Evolutionary conservation across 192 early-diverging fungal species (phyloP).

Genomic region (Chytriomyces sp.): DNA sequence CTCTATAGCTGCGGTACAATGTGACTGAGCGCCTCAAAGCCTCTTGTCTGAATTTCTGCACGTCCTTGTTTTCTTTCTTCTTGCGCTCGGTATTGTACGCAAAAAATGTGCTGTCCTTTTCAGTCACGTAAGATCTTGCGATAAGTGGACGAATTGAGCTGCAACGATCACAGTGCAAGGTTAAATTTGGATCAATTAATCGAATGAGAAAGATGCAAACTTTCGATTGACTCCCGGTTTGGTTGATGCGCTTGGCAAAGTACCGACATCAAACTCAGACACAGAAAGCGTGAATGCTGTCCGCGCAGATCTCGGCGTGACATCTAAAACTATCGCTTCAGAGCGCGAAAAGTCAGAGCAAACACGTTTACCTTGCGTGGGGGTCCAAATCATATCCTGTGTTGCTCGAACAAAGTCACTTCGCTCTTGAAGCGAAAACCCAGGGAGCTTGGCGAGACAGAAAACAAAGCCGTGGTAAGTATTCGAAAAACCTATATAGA

Average conservation of each 20-base stretch:
- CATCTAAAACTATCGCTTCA: slow-evolving; percentile 16
- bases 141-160: not conserved
- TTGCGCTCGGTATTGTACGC: slow-evolving; percentile 52
- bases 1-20: slow-evolving; percentile 66
- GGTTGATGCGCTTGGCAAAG: not conserved
- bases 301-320: slow-evolving; percentile 32
- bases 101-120: slow-evolving; percentile 43
- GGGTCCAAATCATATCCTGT: slow-evolving; percentile 49
- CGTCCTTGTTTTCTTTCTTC: slow-evolving; percentile 35
- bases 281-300: slow-evolving; percentile 26
- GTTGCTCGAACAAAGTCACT: slow-evolving; percentile 42
- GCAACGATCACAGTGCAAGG: not conserved
- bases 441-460: not conserved
- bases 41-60: slow-evolving; percentile 51
- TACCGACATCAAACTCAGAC: slow-evolving; percentile 35
- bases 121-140: not conserved
- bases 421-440: slow-evolving; percentile 13
- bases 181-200: too few species aligned
- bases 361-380: slow-evolving; percentile 26
- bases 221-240: slow-evolving; percentile 1
- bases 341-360: not conserved
- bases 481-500: not conserved
- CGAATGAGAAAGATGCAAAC: not conserved
- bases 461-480: not conserved
- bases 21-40: slow-evolving; percentile 56